These are phyloP conservation scores for Kuraishia hungarica DNA, from an alignment of 805 yeast species.

Conservation along the genomic window DNA sequence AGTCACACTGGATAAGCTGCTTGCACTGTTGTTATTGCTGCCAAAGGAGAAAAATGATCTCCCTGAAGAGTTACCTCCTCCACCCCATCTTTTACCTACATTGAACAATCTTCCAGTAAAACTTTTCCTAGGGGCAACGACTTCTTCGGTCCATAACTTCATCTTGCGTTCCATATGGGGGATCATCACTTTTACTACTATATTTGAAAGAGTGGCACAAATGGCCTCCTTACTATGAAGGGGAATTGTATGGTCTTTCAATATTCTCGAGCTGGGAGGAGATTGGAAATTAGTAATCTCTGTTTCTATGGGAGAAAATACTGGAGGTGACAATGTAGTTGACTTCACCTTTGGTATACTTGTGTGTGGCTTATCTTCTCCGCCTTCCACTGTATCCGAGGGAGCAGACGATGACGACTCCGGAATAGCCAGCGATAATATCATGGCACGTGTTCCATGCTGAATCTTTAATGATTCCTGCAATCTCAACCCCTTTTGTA, in stretches of 20 bases:
- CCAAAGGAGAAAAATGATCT: conserved; percentile 25
- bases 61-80: conserved; percentile 22
- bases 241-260: conserved; percentile 8
- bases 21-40: conserved; percentile 6
- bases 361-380: background rate
- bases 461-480: conserved; percentile 21
- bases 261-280: background rate
- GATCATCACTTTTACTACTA: conserved; percentile 41
- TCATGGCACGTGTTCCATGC: conserved; percentile 12
- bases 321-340: conserved; percentile 18
- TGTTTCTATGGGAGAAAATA: conserved; percentile 35
- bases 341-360: background rate
- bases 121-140: conserved; percentile 69
- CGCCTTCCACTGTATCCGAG: conserved; percentile 1
- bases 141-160: conserved; percentile 78
- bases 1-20: conserved; percentile 1
- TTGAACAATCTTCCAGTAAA: conserved; percentile 65
- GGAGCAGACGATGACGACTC: background rate
- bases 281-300: conserved; percentile 21
- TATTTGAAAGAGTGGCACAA: conserved; percentile 32
- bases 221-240: conserved; percentile 18
- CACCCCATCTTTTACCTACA: conserved; percentile 51
- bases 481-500: conserved; percentile 25
- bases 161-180: conserved; percentile 85
- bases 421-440: conserved; percentile 9